phyloP scores from a whole-genome alignment of 129 eudicot genomes.

The Artemisia tridentata region DNA sequence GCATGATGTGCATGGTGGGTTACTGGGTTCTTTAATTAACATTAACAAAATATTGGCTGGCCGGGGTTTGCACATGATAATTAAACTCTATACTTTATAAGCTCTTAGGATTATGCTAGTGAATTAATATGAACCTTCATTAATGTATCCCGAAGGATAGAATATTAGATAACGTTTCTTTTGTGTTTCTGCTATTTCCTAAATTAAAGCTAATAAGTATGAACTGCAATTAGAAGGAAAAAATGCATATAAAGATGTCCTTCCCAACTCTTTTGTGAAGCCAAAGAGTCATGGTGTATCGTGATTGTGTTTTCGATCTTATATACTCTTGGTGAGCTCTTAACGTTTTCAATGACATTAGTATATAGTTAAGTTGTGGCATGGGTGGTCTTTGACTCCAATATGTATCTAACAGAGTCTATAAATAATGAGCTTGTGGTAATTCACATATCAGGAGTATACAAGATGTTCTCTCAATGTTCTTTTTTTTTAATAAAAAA shows the following conservation, averaged over 20 bases:
- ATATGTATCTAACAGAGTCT: background rate
- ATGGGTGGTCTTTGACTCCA: background rate
- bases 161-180: too few species aligned
- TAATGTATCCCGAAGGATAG: background rate
- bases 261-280: slow-evolving; percentile 3
- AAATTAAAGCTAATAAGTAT: background rate
- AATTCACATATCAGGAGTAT: slow-evolving; percentile 20
- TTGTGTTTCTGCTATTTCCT: too few species aligned
- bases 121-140: background rate
- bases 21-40: slow-evolving; percentile 13
- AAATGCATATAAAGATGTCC: background rate
- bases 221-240: background rate
- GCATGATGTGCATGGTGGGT: slow-evolving; percentile 10
- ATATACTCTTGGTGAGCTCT: background rate
- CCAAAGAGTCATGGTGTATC: background rate
- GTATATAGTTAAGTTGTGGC: background rate
- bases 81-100: background rate
- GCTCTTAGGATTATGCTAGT: background rate
- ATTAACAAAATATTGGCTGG: background rate
- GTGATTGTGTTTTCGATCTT: background rate
- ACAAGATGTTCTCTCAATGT: slow-evolving; percentile 13
- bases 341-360: background rate
- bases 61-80: background rate
- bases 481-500: slow-evolving; percentile 14
- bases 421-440: background rate